Evolutionary conservation across 495 filamentous ascomycete genomes (phyloP).

Genomic region (Neurospora cerealis): DNA sequence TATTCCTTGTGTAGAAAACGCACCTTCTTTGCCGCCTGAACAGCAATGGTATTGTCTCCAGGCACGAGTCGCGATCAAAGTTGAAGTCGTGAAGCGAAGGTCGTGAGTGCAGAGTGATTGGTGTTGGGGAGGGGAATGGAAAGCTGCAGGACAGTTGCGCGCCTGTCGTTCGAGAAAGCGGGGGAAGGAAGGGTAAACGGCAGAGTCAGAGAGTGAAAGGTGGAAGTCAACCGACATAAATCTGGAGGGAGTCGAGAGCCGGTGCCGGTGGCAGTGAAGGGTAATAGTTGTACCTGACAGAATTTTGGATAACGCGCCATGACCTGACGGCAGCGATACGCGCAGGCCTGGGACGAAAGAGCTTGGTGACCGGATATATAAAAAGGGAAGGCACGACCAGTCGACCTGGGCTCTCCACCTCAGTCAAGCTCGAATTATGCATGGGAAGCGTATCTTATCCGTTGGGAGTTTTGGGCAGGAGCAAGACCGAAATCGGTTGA

Average conservation of each 20-base stretch:
- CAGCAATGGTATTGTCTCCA: background rate
- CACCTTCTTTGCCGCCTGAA: background rate
- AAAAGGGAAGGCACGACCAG: background rate
- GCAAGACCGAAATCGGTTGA: background rate
- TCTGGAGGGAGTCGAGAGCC: background rate
- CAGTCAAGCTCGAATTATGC: background rate
- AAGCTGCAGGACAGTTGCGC: background rate
- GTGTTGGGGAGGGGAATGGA: background rate
- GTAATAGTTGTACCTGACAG: background rate
- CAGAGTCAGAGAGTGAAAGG: background rate
- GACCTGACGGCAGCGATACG: background rate
- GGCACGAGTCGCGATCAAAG: background rate
- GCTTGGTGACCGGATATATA: background rate
- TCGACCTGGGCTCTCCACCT: background rate
- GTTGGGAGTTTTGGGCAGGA: background rate
- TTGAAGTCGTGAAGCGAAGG: background rate
- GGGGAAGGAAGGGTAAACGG: background rate
- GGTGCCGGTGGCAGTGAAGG: background rate
- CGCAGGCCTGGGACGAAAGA: background rate
- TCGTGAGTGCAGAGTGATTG: background rate
- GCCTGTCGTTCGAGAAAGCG: background rate
- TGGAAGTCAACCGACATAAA: background rate
- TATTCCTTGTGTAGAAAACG: background rate
- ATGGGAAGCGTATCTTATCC: background rate
- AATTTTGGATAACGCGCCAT: background rate